Conservation (phyloP, 2,329 filamentous ascomycete genomes). For the Magnaporthales sp. region DNA sequence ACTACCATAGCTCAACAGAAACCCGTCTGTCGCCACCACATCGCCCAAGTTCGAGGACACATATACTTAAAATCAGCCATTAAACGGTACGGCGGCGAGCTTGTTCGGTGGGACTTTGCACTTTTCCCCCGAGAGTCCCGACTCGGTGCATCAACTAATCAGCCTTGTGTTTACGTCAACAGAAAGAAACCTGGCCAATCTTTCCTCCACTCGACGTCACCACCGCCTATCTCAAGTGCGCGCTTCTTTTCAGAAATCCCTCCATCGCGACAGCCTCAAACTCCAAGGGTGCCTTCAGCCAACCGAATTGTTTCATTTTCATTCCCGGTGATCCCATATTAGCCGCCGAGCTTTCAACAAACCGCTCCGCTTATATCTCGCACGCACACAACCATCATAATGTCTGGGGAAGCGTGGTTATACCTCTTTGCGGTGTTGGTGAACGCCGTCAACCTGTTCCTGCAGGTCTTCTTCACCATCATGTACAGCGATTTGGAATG, state of each 20-base stretch:
- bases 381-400: constrained; percentile 29
- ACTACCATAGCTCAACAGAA: not conserved
- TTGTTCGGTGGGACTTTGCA: not conserved
- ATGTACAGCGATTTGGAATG: constrained; percentile 99
- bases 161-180: constrained; percentile 1
- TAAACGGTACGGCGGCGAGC: not conserved
- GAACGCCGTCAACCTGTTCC: constrained; percentile 99
- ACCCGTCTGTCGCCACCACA: not conserved
- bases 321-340: not conserved
- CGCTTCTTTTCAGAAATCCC: not conserved
- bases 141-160: not conserved
- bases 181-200: constrained; percentile 2
- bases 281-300: not conserved
- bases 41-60: constrained; percentile 1
- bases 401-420: constrained; percentile 98
- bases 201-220: constrained; percentile 1
- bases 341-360: not conserved
- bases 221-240: not conserved
- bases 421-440: constrained; percentile 97
- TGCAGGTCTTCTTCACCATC: constrained; percentile 99
- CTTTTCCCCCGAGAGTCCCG: not conserved
- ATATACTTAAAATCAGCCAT: not conserved
- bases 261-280: not conserved
- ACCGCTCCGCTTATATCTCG: not conserved
- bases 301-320: not conserved